Conservation (phyloP, 805 yeast genomes). For the Myxozyma mucilagina region DNA sequence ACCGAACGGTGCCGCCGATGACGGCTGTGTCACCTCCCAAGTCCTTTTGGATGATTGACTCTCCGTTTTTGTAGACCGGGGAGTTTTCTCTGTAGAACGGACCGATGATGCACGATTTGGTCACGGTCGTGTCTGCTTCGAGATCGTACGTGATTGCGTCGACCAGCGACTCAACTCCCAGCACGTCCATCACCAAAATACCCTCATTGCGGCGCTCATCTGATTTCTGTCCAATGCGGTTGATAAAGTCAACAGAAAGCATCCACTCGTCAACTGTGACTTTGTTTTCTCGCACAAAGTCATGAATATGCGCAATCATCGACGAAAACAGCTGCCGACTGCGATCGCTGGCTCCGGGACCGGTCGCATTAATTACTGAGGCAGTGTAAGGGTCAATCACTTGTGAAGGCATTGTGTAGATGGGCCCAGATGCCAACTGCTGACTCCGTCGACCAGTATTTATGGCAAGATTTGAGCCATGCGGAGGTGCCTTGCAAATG, state of each 20-base stretch:
- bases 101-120: slow-evolving; percentile 41
- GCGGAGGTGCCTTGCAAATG: neutral
- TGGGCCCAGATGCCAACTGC: no score
- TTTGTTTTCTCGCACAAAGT: slow-evolving; percentile 40
- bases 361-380: slow-evolving; percentile 38
- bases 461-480: no score
- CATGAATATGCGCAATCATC: slow-evolving; percentile 40
- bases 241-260: slow-evolving; percentile 38
- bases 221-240: slow-evolving; percentile 40
- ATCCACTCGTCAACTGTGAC: slow-evolving; percentile 42
- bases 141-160: slow-evolving; percentile 38
- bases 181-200: slow-evolving; percentile 40
- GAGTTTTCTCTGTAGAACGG: slow-evolving; percentile 41
- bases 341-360: slow-evolving; percentile 38
- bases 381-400: slow-evolving; percentile 39
- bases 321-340: slow-evolving; percentile 35
- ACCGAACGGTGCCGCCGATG: slow-evolving; percentile 37
- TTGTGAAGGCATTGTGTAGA: slow-evolving; percentile 4
- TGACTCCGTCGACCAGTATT: no score
- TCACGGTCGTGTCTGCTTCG: slow-evolving; percentile 22
- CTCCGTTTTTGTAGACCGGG: slow-evolving; percentile 39
- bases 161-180: slow-evolving; percentile 41
- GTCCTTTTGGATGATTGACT: slow-evolving; percentile 38
- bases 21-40: slow-evolving; percentile 39
- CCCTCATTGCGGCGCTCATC: slow-evolving; percentile 39